Evolutionary conservation across 306 rosid species (phyloP).

Genomic region (Quercus variabilis): DNA sequence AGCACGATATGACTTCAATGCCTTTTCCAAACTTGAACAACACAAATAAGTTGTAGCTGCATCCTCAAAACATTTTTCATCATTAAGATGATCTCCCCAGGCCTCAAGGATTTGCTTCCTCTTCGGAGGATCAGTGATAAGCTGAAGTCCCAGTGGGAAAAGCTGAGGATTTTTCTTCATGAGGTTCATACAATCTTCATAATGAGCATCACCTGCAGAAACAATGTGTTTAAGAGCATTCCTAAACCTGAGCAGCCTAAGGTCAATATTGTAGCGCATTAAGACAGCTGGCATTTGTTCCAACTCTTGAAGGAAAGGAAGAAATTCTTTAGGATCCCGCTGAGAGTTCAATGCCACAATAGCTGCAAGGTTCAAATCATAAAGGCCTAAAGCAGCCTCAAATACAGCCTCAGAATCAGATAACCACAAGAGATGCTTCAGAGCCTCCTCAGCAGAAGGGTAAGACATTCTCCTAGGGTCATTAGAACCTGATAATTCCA

Average conservation of each 20-base stretch:
- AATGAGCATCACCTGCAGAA: slow-evolving; percentile 88
- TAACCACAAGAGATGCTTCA: slow-evolving; percentile 94
- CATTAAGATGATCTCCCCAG: slow-evolving; percentile 87
- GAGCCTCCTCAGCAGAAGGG: slow-evolving; percentile 94
- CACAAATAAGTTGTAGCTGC: slow-evolving; percentile 82
- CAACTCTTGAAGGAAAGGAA: slow-evolving; percentile 85
- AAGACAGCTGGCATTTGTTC: slow-evolving; percentile 60
- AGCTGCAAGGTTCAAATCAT: slow-evolving; percentile 91
- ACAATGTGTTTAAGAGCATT: slow-evolving; percentile 84
- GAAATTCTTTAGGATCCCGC: slow-evolving; percentile 94
- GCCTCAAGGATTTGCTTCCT: slow-evolving; percentile 78
- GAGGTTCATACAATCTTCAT: slow-evolving; percentile 69
- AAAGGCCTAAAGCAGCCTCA: slow-evolving; percentile 94
- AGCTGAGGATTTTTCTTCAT: slow-evolving; percentile 79
- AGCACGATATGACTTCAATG: slow-evolving; percentile 77
- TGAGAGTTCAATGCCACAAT: slow-evolving; percentile 96
- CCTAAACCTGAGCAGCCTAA: slow-evolving; percentile 75
- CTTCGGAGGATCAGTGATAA: slow-evolving; percentile 64
- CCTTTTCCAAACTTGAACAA: slow-evolving; percentile 76
- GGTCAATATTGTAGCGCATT: slow-evolving; percentile 91
- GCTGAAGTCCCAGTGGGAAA: slow-evolving; percentile 79
- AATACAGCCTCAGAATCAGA: slow-evolving; percentile 84
- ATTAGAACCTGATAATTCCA: slow-evolving; percentile 68
- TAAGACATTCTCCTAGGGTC: slow-evolving; percentile 46
- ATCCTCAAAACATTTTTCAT: slow-evolving; percentile 72